A percentile compares a stretch with the other conserved stretches of the same genome.
Conservation (phyloP, 2,329 filamentous ascomycete genomes). For the Berkeleyomyces basicola region DNA sequence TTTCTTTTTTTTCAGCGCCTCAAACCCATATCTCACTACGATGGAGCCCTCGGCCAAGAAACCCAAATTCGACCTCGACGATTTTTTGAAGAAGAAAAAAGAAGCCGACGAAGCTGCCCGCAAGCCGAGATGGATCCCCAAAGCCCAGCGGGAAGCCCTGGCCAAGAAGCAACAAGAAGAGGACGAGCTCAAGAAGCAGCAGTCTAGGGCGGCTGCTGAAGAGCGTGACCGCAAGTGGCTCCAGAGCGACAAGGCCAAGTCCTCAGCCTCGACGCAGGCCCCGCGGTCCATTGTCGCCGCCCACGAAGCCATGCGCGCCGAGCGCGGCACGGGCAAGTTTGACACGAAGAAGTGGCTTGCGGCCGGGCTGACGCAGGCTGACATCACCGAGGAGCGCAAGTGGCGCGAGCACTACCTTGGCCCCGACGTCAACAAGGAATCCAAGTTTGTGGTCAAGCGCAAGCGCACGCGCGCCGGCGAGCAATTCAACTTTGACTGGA, state of each 20-base stretch:
- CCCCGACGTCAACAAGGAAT: slow-evolving; percentile 63
- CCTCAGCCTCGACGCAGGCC: neutral
- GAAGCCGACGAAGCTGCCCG: slow-evolving; percentile 68
- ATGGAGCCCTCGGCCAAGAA: slow-evolving; percentile 17
- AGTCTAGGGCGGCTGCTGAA: slow-evolving; percentile 6
- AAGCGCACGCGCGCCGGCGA: slow-evolving; percentile 85
- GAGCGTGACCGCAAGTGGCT: slow-evolving; percentile 13
- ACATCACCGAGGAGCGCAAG: slow-evolving; percentile 55
- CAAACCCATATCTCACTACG: neutral
- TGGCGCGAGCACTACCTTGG: slow-evolving; percentile 80
- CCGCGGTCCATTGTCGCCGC: slow-evolving; percentile 10
- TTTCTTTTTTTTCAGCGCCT: neutral
- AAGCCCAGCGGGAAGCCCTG: slow-evolving; percentile 63
- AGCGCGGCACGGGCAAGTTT: slow-evolving; percentile 13
- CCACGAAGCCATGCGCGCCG: slow-evolving; percentile 14
- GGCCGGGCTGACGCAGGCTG: slow-evolving; percentile 20
- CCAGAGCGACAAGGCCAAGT: slow-evolving; percentile 5
- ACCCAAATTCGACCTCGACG: slow-evolving; percentile 62
- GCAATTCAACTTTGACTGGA: slow-evolving; percentile 99
- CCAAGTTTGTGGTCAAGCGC: slow-evolving; percentile 87
- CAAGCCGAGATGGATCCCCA: slow-evolving; percentile 78
- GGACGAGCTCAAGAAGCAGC: slow-evolving; percentile 27
- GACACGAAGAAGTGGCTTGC: slow-evolving; percentile 12
- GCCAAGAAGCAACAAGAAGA: slow-evolving; percentile 63
- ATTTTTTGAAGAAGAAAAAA: slow-evolving; percentile 70